Conservation (phyloP, 176 grass and related monocot genomes). For the Neostapfia colusana region DNA sequence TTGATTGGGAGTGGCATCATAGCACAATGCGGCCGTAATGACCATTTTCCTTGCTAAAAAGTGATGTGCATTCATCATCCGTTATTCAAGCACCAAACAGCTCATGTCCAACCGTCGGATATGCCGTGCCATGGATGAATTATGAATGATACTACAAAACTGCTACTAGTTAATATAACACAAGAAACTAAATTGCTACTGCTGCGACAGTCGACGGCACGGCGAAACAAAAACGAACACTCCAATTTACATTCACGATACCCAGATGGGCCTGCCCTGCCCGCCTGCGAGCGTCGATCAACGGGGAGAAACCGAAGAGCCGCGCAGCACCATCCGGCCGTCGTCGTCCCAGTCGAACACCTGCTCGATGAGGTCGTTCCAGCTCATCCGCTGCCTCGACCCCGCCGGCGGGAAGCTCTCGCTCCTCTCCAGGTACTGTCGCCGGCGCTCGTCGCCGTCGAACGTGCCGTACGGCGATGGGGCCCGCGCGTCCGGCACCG, state of each 20-base stretch:
- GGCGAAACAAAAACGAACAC: constrained; percentile 1
- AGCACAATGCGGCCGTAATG: neutral
- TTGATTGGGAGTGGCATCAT: neutral
- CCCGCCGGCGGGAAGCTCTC: constrained; percentile 37
- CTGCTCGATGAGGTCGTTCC: constrained; percentile 80
- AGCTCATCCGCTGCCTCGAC: constrained; percentile 63
- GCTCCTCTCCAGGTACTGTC: constrained; percentile 30
- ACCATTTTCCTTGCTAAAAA: neutral
- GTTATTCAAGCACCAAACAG: neutral
- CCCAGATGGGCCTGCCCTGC: neutral
- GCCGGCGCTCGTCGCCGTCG: neutral
- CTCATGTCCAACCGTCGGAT: neutral
- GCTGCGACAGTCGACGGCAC: neutral
- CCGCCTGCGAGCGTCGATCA: neutral
- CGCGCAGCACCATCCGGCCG: constrained; percentile 54
- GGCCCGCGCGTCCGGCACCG: constrained; percentile 52
- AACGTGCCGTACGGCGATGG: constrained; percentile 78
- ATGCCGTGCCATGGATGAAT: neutral
- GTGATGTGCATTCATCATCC: neutral
- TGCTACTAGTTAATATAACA: neutral
- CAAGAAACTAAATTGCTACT: neutral
- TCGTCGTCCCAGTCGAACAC: constrained; percentile 74
- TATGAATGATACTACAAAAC: neutral
- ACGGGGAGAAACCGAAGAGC: constrained; percentile 19
- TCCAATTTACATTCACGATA: constrained; percentile 28